A percentile compares a stretch with the other conserved stretches of the same genome.
phyloP scores from a whole-genome alignment of 306 rosid species.

The Canavalia gladiata region DNA sequence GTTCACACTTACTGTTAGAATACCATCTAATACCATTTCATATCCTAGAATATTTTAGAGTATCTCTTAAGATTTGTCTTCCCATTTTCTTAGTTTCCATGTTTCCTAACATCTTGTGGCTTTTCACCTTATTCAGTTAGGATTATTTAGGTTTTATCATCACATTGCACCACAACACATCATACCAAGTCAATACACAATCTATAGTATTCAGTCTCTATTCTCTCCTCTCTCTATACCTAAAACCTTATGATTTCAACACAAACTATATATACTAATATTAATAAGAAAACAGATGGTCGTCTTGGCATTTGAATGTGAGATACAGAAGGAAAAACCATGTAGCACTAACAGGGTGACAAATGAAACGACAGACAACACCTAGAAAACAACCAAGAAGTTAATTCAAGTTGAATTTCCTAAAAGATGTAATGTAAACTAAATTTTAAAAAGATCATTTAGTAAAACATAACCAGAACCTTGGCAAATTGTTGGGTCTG shows the following conservation, averaged over 20 bases:
- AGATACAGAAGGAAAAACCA: constrained; percentile 19
- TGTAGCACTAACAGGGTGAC: constrained; percentile 29
- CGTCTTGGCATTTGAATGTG: constrained; percentile 15
- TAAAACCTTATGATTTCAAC: background rate
- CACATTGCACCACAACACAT: background rate
- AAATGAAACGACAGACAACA: constrained; percentile 28
- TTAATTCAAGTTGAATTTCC: background rate
- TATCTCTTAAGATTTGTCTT: background rate
- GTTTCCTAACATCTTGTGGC: background rate
- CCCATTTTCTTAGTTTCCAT: background rate
- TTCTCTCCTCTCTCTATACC: background rate
- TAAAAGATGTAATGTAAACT: constrained; percentile 1
- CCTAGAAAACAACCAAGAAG: background rate
- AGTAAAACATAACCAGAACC: constrained; percentile 61
- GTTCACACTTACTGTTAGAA: background rate
- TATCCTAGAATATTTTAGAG: background rate
- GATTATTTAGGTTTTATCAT: background rate
- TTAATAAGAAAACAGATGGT: background rate
- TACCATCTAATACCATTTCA: background rate
- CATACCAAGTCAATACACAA: background rate
- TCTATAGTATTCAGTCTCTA: background rate
- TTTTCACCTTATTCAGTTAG: background rate
- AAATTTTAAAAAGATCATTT: constrained; percentile 10
- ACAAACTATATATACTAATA: background rate
- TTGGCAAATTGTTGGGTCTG: constrained; percentile 92